Evolutionary conservation across 228 moss, liverwort and hornwort species (phyloP), one percentile per base, ranked within the genome.

Genomic region (Sphagnum fallax): DNA sequence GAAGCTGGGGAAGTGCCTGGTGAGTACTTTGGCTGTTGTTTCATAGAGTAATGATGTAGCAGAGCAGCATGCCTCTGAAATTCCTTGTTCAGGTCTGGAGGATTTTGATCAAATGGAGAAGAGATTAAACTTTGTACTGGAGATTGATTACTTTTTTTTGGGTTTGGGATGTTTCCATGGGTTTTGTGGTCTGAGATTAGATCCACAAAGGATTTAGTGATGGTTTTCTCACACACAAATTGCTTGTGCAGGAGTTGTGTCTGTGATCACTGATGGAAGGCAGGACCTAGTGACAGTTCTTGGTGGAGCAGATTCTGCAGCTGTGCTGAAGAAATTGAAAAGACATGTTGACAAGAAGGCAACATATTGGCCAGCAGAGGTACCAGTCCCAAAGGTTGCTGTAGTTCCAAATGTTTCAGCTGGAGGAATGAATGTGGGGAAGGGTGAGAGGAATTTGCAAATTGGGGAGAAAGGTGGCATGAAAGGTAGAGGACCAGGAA

Each of bases 291-390:
- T 85, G 49, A 79, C 79, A 5, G 82, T 85, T 4, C 62, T 50
- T 6, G 85, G 85, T 13, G 16, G 6, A 5, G 77, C 75, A 47
- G 82, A 82, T 8, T 14, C 75, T 2, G 0, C 8, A 0, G 9
- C 6, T 9, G 61, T 82, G 12, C 14, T 86, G 69, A 82, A 67
- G 68, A 86, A 86, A 60, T 75, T 86, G 0, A 86, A 80, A 78
- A 77, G 71, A 5, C 75, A 86, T 10, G 69, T 86, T 0, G 82
- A 83, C 67, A 86, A 82, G 72, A 86, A 83, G 76, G 80, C 86
- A 2, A 67, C 6, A 0, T 11, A 80, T 32, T 78, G 78, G 49
- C 65, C 50, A 78, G 61, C 72, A 11, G 70, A 14, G 51, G 81
- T 78, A 5, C 32, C 18, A 62, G 49, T 52, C 1, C 32, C 32